phyloP scores from a whole-genome alignment of 2,329 filamentous ascomycete species.

The Nannizzia gypsea region DNA sequence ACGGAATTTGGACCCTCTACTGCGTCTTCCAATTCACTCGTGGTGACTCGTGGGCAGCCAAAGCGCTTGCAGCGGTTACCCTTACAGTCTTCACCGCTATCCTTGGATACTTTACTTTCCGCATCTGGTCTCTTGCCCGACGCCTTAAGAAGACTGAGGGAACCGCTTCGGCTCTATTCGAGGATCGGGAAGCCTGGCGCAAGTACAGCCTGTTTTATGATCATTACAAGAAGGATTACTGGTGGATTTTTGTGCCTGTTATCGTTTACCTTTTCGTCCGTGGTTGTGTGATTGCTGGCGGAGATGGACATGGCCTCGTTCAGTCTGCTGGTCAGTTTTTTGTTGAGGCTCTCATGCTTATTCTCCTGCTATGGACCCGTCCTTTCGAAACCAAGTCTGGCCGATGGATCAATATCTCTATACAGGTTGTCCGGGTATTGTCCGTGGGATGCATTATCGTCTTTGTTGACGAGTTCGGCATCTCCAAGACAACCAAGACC shows the following conservation, averaged over 20 bases:
- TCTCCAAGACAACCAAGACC: constrained; percentile 85
- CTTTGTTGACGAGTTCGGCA: constrained; percentile 85
- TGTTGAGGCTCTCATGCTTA: constrained; percentile 69
- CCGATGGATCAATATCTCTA: constrained; percentile 87
- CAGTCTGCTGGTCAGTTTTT: constrained; percentile 71
- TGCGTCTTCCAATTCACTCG: constrained; percentile 91
- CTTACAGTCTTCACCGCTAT: constrained; percentile 68
- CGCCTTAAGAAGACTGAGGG: constrained; percentile 65
- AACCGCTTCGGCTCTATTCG: constrained; percentile 61
- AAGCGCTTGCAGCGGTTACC: constrained; percentile 68
- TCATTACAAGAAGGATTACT: constrained; percentile 83
- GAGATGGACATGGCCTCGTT: constrained; percentile 69
- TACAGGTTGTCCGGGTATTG: constrained; percentile 77
- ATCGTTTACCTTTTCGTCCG: constrained; percentile 88
- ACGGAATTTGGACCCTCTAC: constrained; percentile 90
- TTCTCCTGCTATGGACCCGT: constrained; percentile 67
- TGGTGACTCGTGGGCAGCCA: constrained; percentile 90
- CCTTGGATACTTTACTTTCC: constrained; percentile 71
- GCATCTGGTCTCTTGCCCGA: constrained; percentile 65
- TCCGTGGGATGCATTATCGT: constrained; percentile 82
- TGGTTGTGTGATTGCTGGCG: constrained; percentile 72
- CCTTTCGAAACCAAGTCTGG: constrained; percentile 79
- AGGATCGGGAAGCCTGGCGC: constrained; percentile 80
- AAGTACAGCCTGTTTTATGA: constrained; percentile 98
- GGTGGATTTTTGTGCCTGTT: constrained; percentile 88